Percentiles rank a stretch among this genome's conserved stretches.
Conservation (phyloP, 352 stramenopile genomes). For the Bremia lactucae region DNA sequence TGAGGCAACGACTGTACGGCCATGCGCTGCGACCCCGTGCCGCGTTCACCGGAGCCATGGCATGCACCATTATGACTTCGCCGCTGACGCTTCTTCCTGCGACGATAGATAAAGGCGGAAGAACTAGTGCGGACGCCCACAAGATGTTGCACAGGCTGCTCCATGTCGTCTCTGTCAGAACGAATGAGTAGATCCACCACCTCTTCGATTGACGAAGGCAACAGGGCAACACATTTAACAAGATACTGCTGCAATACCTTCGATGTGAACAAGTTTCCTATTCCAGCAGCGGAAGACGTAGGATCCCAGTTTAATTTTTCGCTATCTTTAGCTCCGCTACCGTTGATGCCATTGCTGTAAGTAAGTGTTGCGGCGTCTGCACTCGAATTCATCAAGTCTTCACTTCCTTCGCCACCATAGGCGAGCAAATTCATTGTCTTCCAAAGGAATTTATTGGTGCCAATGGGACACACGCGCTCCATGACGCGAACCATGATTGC, state of each 20-base stretch:
- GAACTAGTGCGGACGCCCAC: conserved; percentile 48
- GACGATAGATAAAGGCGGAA: conserved; percentile 43
- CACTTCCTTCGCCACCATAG: conserved; percentile 16
- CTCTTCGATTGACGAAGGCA: conserved; percentile 55
- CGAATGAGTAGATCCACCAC: conserved; percentile 56
- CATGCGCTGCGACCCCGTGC: conserved; percentile 10
- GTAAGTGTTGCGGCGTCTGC: conserved; percentile 7
- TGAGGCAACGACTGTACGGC: conserved; percentile 15
- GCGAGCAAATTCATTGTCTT: conserved; percentile 40
- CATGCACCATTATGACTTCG: conserved; percentile 17
- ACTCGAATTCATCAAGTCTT: conserved; percentile 4
- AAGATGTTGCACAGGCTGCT: conserved; percentile 56
- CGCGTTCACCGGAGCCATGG: conserved; percentile 4
- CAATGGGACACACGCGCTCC: conserved; percentile 56
- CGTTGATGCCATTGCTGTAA: conserved; percentile 6
- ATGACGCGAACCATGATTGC: conserved; percentile 30
- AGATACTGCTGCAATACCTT: conserved; percentile 68
- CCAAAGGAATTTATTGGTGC: conserved; percentile 49
- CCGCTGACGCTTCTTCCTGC: conserved; percentile 29
- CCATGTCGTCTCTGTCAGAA: conserved; percentile 55
- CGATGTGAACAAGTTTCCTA: conserved; percentile 32
- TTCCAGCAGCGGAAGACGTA: conserved; percentile 18
- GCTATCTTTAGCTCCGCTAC: conserved; percentile 11
- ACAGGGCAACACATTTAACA: conserved; percentile 49
- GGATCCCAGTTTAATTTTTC: conserved; percentile 27